phyloP scores from a whole-genome alignment of 345 rosid genomes.

The thale cress (Arabidopsis thaliana) region TAIR10.1 NC_003076.8:5478501-5479000 shows the following conservation, averaged over 20 bases:
- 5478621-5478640: conserved; percentile 2
- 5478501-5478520: conserved; percentile 52
- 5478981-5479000: neutral
- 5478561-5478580: conserved; percentile 57
- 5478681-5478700: neutral
- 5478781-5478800: conserved; percentile 72
- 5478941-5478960: conserved; percentile 32
- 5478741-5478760: conserved; percentile 73
- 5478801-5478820: conserved; percentile 63
- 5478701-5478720: conserved; percentile 10
- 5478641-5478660: conserved; percentile 15
- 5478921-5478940: conserved; percentile 22
- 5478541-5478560: conserved; percentile 58
- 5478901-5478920: conserved; percentile 21
- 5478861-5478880: neutral
- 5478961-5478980: conserved; percentile 21
- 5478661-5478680: neutral
- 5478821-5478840: conserved; percentile 19
- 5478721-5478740: conserved; percentile 69
- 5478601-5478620: conserved; percentile 8
- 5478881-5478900: conserved; percentile 13
- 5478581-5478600: conserved; percentile 22
- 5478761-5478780: conserved; percentile 82
- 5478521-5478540: conserved; percentile 64
- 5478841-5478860: conserved; percentile 26